Evolutionary conservation across 352 stramenopile genomes (phyloP), one percentile per base, ranked within the genome.

Genomic region (Blastocystis sp.): DNA sequence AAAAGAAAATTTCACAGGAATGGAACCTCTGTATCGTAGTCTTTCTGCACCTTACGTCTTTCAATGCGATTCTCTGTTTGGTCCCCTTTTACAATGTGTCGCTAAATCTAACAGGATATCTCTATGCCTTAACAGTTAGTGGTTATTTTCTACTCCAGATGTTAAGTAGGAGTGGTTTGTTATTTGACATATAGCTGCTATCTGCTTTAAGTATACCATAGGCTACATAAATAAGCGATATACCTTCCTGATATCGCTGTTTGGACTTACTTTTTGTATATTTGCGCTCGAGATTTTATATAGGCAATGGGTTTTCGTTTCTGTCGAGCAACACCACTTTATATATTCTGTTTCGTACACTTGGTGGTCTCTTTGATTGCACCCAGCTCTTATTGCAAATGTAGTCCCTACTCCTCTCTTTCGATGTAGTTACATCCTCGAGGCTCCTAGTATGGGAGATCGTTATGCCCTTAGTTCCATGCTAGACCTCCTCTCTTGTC

Each of bases 91-190:
- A 54, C 2, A 84, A 84, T 43, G 53, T 68, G 8, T 23, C 59
- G 18, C 23, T 84, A 1, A 53, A 41, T 2, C 29, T 84, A 0
- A 9, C 20, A 18, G 73, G 73, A 15, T n/a, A 43, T 29, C 26
- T 68, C n/a, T 84, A 84, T 68, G 43, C 73, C 3, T n/a, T 84
- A 18, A 84, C 23, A 11, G 64, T 84, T 41, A 84, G 73, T 66
- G 73, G 73, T 26, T 84, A 84, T 84, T 84, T 66, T n/a, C 37
- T 84, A 9, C 45, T 41, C 13, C 73, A 84, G 39, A 37, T 84
- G 1, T 26, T 84, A 26, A 68, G 73, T 84, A 26, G 9, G 56
- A 6, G 13, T 53, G 37, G 13, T 20, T 26, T 0, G 9, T 15
- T 15, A 6, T 11, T 45, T 9, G 29, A 2, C 68, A 20, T 2